Conservation (phyloP, 192 early-diverging fungal species). For the Backusella westeae region DNA sequence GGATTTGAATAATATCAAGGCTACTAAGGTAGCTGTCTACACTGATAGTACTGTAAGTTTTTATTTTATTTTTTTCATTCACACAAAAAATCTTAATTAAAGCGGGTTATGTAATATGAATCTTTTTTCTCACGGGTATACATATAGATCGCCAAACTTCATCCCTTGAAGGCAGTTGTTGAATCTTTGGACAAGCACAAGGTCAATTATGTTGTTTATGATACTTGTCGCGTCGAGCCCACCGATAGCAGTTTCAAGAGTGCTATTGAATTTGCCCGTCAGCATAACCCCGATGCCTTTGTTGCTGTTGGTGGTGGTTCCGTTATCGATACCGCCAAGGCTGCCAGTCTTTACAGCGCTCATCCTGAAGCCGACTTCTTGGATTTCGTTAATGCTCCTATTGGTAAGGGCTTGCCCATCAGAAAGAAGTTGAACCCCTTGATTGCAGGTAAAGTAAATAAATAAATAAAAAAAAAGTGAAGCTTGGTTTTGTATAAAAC, state of each 20-base stretch:
- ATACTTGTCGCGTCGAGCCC: conserved; percentile 80
- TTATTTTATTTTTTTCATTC: background rate
- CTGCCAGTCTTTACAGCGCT: conserved; percentile 82
- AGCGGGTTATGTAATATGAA: background rate
- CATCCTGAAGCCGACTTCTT: conserved; percentile 82
- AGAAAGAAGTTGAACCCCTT: conserved; percentile 73
- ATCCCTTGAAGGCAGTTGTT: conserved; percentile 71
- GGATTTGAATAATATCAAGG: conserved; percentile 76
- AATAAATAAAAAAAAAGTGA: too few relatives aligned
- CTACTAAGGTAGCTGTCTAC: conserved; percentile 83
- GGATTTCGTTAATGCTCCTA: conserved; percentile 92
- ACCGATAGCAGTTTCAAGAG: conserved; percentile 79
- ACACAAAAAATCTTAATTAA: background rate
- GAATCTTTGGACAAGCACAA: conserved; percentile 69
- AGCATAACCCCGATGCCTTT: conserved; percentile 77
- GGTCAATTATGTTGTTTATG: conserved; percentile 73
- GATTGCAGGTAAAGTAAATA: conserved; percentile 61
- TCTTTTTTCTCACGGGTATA: background rate
- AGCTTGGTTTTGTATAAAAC: background rate
- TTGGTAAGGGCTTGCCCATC: conserved; percentile 80
- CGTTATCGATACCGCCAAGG: conserved; percentile 90
- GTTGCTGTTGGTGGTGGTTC: conserved; percentile 91
- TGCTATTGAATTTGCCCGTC: conserved; percentile 78
- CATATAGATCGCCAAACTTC: conserved; percentile 63
- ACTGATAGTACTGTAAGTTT: conserved; percentile 68